These are phyloP conservation scores for Podospora fimiseda DNA, from an alignment of 495 filamentous ascomycete genomes.

Conservation along the genomic window DNA sequence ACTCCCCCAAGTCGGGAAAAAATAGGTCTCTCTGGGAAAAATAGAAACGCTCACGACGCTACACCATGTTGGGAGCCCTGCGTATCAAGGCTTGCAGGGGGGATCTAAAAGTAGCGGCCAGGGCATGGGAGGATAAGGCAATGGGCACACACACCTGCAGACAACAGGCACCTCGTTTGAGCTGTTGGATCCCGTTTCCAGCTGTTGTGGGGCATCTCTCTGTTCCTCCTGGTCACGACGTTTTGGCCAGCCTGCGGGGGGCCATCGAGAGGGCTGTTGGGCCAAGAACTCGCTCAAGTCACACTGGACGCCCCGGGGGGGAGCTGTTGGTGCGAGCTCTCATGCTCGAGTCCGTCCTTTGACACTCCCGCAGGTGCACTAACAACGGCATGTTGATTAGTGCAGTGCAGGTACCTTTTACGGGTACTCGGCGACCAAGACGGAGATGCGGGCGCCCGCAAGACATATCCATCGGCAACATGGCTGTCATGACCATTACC, in stretches of 20 bases:
- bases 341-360: not conserved
- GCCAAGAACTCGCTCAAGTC: conserved; percentile 10
- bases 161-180: conserved; percentile 13
- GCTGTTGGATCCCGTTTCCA: conserved; percentile 20
- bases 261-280: conserved; percentile 17
- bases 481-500: too few relatives aligned
- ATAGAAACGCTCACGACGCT: conserved; percentile 25
- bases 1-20: conserved; percentile 12
- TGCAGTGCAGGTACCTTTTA: conserved; percentile 4
- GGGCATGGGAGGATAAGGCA: conserved; percentile 12
- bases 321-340: conserved; percentile 17
- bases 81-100: conserved; percentile 21
- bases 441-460: conserved; percentile 1
- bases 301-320: conserved; percentile 14
- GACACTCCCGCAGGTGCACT: not conserved
- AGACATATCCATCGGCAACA: not conserved
- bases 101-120: conserved; percentile 25
- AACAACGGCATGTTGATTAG: not conserved
- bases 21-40: conserved; percentile 22
- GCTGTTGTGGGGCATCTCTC: conserved; percentile 6
- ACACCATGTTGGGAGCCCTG: conserved; percentile 19
- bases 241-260: conserved; percentile 10
- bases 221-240: conserved; percentile 3
- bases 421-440: conserved; percentile 11
- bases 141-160: conserved; percentile 14